phyloP scores from a whole-genome alignment of 176 grass and related monocot species.

The Tillandsia fasciculata region DNA sequence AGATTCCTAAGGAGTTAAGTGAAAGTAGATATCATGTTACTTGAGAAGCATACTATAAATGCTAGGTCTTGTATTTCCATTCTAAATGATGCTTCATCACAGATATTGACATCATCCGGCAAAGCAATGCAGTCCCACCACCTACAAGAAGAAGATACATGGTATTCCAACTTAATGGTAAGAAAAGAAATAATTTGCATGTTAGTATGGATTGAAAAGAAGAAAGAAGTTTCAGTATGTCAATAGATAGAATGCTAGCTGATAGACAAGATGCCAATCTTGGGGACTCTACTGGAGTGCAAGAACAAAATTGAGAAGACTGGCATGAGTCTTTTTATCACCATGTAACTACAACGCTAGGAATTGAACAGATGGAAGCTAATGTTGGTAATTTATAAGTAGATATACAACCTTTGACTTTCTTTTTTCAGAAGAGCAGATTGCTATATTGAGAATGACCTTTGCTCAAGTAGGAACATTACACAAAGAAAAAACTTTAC shows the following conservation, averaged over 20 bases:
- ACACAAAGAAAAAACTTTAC: conserved; percentile 19
- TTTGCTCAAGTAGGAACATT: not conserved
- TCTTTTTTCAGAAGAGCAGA: not conserved
- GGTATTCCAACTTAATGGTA: not conserved
- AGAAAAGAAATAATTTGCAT: not conserved
- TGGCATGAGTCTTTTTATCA: not conserved
- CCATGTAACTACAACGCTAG: not conserved
- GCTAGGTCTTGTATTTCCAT: conserved; percentile 71
- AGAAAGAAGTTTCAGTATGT: not conserved
- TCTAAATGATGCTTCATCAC: conserved; percentile 71
- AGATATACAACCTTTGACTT: not conserved
- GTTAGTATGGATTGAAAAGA: too few relatives aligned
- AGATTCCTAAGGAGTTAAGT: not conserved
- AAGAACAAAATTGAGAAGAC: not conserved
- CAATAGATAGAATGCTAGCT: not conserved
- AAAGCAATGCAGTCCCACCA: conserved; percentile 97
- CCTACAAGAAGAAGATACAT: conserved; percentile 36
- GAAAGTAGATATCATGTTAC: not conserved
- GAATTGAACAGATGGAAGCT: not conserved
- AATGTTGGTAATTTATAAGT: not conserved
- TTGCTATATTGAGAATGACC: conserved; percentile 1
- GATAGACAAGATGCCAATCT: not conserved
- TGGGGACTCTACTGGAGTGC: not conserved
- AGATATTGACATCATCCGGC: conserved; percentile 68
- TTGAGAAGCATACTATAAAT: conserved; percentile 38